Base-by-base conservation (phyloP, 192 early-diverging fungal species). In the Thamnidium elegans region DNA sequence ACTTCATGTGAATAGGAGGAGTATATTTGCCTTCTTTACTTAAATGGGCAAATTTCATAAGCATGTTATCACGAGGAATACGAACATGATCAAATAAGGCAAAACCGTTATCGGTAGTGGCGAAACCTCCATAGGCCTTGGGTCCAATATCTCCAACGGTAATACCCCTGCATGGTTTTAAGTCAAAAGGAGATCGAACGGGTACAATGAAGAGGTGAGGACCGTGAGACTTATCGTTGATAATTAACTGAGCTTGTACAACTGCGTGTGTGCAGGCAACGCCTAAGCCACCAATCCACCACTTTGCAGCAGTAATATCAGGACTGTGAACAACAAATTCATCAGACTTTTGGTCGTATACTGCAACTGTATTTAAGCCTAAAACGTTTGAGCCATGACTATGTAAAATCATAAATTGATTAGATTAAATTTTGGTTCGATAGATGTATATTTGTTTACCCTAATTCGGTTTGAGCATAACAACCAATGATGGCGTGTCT, bases 401-500 rank as follows among this genome's bases (percentile, higher is more conserved):
- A 69, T 20, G 11, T 42, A 53, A 23, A 17, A 34, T 19, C 26
- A 17, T 48, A 31, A 11, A 14, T 30, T 30, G 19, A 36, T 32
- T 17, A 85, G 77, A 60, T 81, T 83, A 3, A 84, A 83, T 62
- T 84, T 84, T n/a, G 81, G 74, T 34, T 84, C 82, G 68, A 81
- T 83, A 39, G 80, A 74, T 83, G 84, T 34, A 3, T 13, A 10
- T 26, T 3, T 26, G 61, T 66, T 36, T 76, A 77, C 20, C 90
- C 88, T 21, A 92, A 79, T 70, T 94, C 90, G 7, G 90, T 94
- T 65, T 92, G 90, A n/a, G 92, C 89, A 59, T 92, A 94, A 70
- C 89, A 92, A 26, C 90, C 90, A 47, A 92, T 86, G 67, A 94
- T 88, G 55, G 86, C 82, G 63, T 85, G 87, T 43, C 81, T 80